These are phyloP conservation scores for Wickerhamomyces bovis DNA, from an alignment of 805 yeast genomes.

Conservation along the genomic window DNA sequence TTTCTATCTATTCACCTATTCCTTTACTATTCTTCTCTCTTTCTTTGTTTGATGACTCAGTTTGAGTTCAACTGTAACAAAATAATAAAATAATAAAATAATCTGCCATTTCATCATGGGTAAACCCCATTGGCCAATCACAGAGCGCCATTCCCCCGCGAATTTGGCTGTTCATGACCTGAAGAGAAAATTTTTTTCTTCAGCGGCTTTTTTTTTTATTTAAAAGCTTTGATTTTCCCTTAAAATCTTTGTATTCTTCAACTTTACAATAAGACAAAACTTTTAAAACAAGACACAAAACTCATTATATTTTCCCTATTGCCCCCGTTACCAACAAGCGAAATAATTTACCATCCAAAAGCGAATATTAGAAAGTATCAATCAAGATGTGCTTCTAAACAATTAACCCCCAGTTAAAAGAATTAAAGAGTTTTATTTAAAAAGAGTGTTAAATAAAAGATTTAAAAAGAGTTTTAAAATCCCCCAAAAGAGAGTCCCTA, in stretches of 20 bases:
- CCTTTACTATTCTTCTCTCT: no score
- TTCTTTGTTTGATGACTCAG: no score
- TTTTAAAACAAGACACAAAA: not conserved
- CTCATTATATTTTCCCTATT: not conserved
- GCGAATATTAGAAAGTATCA: not conserved
- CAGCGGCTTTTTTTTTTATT: not conserved
- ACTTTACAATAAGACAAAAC: no score
- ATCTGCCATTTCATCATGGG: no score
- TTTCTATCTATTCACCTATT: no score
- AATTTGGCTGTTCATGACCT: not conserved
- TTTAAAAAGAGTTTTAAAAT: slow-evolving; percentile 5
- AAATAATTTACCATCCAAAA: not conserved
- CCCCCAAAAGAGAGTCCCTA: slow-evolving; percentile 7
- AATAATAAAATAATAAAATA: no score
- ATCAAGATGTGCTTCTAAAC: slow-evolving; percentile 24
- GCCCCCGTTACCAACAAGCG: not conserved
- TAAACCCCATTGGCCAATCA: not conserved
- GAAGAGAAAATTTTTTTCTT: no score
- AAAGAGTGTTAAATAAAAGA: slow-evolving; percentile 7
- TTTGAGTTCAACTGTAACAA: no score
- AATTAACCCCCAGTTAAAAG: slow-evolving; percentile 9
- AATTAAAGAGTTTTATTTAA: slow-evolving; percentile 1
- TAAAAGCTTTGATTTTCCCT: not conserved
- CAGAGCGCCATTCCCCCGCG: not conserved
- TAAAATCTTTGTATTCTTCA: not conserved